Evolutionary conservation across 73 alveolate genomes (phyloP).

Genomic region (Uronychia binucleata): DNA sequence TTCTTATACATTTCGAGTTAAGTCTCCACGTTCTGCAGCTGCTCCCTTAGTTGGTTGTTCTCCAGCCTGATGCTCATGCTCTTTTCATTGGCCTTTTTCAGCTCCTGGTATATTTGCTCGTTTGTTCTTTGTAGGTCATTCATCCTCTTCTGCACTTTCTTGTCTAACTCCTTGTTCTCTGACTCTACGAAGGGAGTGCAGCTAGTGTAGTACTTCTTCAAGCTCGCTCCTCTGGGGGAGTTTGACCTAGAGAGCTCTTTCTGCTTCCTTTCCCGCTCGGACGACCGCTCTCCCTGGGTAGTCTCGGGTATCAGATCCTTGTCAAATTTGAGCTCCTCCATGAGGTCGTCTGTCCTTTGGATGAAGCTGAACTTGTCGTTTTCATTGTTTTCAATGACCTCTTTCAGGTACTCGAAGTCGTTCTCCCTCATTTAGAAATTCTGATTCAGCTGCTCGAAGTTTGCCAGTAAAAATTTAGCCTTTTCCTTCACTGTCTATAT

Average conservation of each 20-base stretch:
- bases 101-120: conserved; percentile 51
- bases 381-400: conserved; percentile 39
- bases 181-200: not conserved
- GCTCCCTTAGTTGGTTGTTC: conserved; percentile 54
- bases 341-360: conserved; percentile 20
- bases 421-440: conserved; percentile 13
- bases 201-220: not conserved
- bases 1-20: conserved; percentile 15
- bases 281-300: not conserved
- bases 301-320: not conserved
- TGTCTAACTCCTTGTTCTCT: not conserved
- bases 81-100: conserved; percentile 64
- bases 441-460: not conserved
- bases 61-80: conserved; percentile 45
- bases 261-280: not conserved
- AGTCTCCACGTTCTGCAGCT: conserved; percentile 24
- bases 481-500: conserved; percentile 5
- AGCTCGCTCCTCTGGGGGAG: not conserved
- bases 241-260: not conserved
- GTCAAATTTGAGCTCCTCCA: not conserved
- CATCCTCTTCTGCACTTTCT: conserved; percentile 19
- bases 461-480: not conserved
- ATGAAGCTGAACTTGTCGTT: conserved; percentile 27
- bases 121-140: conserved; percentile 58
- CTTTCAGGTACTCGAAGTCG: conserved; percentile 25